Percentiles rank a stretch among this genome's conserved stretches.
Conservation (phyloP, 495 filamentous ascomycete species). For the Stereocaulon alpinum region DNA sequence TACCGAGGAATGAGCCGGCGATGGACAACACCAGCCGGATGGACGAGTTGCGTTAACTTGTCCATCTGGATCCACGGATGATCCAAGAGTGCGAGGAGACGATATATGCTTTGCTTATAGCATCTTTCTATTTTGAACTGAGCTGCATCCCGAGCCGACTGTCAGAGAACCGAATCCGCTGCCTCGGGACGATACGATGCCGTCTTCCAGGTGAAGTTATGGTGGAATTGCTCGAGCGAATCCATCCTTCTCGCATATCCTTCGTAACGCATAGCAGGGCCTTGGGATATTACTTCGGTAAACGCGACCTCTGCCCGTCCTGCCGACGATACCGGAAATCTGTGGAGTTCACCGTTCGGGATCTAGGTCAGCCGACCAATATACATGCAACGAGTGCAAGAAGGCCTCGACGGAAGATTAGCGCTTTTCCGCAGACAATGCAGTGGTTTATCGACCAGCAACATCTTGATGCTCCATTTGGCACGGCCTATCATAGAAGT, state of each 20-base stretch:
- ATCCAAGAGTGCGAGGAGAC: not conserved
- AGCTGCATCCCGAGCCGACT: not conserved
- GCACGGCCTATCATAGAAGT: not conserved
- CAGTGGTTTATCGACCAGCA: not conserved
- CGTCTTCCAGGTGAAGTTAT: not conserved
- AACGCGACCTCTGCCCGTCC: not conserved
- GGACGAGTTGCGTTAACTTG: not conserved
- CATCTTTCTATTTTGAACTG: not conserved
- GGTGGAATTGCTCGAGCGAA: not conserved
- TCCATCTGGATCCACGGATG: not conserved
- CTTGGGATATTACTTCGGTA: not conserved
- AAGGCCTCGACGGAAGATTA: too few relatives aligned
- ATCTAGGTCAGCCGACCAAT: too few relatives aligned
- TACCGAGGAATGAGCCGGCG: not conserved
- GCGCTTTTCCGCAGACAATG: not conserved
- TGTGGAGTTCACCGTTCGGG: too few relatives aligned
- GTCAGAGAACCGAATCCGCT: not conserved
- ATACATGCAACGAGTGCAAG: too few relatives aligned
- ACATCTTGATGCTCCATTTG: constrained; percentile 5
- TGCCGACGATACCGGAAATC: too few relatives aligned
- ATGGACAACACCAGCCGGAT: not conserved
- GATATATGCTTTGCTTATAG: not conserved
- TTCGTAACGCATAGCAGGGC: not conserved
- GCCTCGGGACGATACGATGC: not conserved
- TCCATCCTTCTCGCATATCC: not conserved